Percentiles rank a stretch among this genome's conserved stretches.
Evolutionary conservation across 1,139 yeast genomes (phyloP).

Genomic region (Geotrichum aggregatum): DNA sequence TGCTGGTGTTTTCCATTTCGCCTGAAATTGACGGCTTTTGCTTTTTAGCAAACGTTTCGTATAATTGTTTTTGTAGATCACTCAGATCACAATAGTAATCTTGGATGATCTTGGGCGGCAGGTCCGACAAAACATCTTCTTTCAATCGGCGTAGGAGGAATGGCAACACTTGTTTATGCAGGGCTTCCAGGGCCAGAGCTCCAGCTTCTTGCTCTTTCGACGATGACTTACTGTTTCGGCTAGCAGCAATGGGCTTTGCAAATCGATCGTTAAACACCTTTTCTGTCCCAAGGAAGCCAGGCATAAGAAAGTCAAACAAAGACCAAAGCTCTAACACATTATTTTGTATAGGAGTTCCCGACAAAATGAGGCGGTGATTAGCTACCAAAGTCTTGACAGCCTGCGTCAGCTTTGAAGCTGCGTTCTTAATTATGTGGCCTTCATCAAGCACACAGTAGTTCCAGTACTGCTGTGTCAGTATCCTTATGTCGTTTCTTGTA

Average conservation of each 20-base stretch:
- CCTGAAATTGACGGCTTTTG: conserved; percentile 70
- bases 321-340: conserved; percentile 97
- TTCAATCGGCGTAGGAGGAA: conserved; percentile 92
- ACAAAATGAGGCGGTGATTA: conserved; percentile 81
- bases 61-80: conserved; percentile 80
- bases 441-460: conserved; percentile 96
- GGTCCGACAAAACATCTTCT: conserved; percentile 91
- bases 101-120: conserved; percentile 97
- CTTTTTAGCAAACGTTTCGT: conserved; percentile 85
- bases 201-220: conserved; percentile 97
- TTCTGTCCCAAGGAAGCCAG: conserved; percentile 95
- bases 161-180: conserved; percentile 94
- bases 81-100: conserved; percentile 96
- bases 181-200: conserved; percentile 88
- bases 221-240: conserved; percentile 84
- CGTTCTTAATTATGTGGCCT: conserved; percentile 94
- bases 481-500: conserved; percentile 81
- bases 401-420: conserved; percentile 80
- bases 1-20: conserved; percentile 50
- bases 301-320: conserved; percentile 94
- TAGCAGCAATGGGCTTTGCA: conserved; percentile 95
- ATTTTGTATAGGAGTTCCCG: conserved; percentile 98
- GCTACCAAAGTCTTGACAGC: conserved; percentile 80
- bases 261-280: conserved; percentile 90
- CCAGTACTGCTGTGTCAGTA: conserved; percentile 59